Evolutionary conservation across 331 rosid species (phyloP), one percentile per base, ranked within the genome.

Genomic region (Acacia concinna): DNA sequence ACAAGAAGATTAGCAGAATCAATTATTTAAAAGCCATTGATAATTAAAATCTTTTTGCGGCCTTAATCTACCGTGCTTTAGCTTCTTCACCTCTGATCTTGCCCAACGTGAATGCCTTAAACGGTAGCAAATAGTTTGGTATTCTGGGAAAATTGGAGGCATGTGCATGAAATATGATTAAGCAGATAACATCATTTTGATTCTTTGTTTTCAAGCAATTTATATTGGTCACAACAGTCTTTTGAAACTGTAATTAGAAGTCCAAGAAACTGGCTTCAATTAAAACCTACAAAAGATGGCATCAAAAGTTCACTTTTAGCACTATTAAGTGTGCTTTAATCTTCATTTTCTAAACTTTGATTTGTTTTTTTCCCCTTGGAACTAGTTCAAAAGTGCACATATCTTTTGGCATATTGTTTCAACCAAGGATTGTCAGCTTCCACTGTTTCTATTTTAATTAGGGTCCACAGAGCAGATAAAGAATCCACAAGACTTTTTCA

Each of bases 401-500:
- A 15, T 38, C 51, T 66, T 51, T 1, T 20, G 49, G 17, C 28
- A 75, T 49, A 35, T 31, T 27, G 21, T 34, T 68, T 60, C 40
- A 1, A 14, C 38, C 49, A 27, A 35, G 68, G 3, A 32, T 79
- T 40, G 49, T 84, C 56, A 38, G 54, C 66, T 75, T 43, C 63
- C 40, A 37, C 59, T 76, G 44, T 31, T 38, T 62, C 49, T 59
- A 86, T 67, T 25, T 75, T 82, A 10, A 32, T 62, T 88, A 94
- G 97, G 98, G 46, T 84, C 84, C 64, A 80, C 84, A 0, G 90
- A 92, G 80, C 94, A 94, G 78, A 85, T 94, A 76, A 88, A 86
- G 76, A 71, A 84, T 73, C 84, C 91, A 23, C 82, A 78, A 30
- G 92, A 86, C 74, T 91, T 81, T 82, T 91, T 92, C 91, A 87